Conservation (phyloP, 2,329 filamentous ascomycete genomes). For the Truncatella angustata region DNA sequence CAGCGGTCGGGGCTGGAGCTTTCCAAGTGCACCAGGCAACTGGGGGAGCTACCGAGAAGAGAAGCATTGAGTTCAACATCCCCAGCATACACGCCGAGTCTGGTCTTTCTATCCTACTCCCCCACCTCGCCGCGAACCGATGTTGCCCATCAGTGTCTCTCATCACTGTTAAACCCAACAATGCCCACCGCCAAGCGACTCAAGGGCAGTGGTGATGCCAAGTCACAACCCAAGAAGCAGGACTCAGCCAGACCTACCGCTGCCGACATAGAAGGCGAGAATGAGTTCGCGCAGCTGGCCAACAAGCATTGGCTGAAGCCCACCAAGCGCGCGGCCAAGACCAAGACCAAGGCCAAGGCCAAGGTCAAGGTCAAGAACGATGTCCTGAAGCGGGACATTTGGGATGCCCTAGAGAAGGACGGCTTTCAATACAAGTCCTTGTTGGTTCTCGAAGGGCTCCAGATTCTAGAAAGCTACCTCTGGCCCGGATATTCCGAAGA, state of each 20-base stretch:
- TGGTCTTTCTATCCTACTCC: background rate
- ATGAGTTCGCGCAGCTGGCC: constrained; percentile 73
- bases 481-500: constrained; percentile 92
- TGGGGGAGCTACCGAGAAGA: constrained; percentile 1
- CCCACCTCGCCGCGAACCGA: constrained; percentile 9
- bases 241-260: constrained; percentile 58
- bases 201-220: constrained; percentile 47
- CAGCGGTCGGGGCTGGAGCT: background rate
- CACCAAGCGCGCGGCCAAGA: constrained; percentile 58
- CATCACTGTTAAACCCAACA: constrained; percentile 12
- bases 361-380: constrained; percentile 79
- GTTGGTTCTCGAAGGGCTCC: constrained; percentile 82
- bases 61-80: background rate
- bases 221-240: constrained; percentile 34
- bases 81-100: background rate
- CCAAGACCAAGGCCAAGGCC: constrained; percentile 78
- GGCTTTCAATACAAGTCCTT: constrained; percentile 76
- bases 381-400: constrained; percentile 82
- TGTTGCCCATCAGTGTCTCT: constrained; percentile 8
- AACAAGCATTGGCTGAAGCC: constrained; percentile 79
- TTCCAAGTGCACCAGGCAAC: constrained; percentile 1
- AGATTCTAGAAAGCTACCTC: constrained; percentile 85
- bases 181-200: constrained; percentile 62
- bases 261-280: constrained; percentile 69
- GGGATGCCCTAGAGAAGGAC: constrained; percentile 82